Conservation (phyloP, 176 grass and related monocot genomes). For the Triticum timopheevii region DNA sequence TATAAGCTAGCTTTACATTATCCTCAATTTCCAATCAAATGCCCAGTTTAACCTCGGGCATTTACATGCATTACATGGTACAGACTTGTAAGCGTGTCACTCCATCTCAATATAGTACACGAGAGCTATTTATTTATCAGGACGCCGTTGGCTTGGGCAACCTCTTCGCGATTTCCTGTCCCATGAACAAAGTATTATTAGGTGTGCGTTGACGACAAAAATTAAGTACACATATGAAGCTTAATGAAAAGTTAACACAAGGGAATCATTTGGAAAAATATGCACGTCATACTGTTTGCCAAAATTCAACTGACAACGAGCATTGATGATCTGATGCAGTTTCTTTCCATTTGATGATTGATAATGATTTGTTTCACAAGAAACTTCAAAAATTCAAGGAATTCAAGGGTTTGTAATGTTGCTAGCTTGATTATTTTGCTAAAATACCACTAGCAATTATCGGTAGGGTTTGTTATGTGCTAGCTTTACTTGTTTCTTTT, state of each 20-base stretch:
- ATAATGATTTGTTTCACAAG: not conserved
- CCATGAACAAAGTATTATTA: not conserved
- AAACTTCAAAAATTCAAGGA: not conserved
- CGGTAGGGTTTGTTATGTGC: not conserved
- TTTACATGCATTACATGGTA: conserved; percentile 27
- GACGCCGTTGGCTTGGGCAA: conserved; percentile 41
- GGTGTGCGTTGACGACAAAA: not conserved
- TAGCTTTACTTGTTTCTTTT: not conserved
- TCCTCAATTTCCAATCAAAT: conserved; percentile 22
- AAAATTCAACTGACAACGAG: not conserved
- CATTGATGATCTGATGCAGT: not conserved
- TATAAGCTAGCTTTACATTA: conserved; percentile 31
- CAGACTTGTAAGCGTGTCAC: not conserved
- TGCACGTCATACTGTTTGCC: not conserved
- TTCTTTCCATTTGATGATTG: not conserved
- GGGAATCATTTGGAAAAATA: not conserved
- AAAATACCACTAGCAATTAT: not conserved
- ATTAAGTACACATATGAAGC: not conserved
- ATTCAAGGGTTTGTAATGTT: not conserved
- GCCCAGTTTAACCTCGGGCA: not conserved
- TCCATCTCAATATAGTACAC: not conserved
- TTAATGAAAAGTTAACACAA: not conserved
- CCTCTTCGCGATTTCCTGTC: conserved; percentile 55
- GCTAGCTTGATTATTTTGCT: not conserved
- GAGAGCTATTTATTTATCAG: not conserved